These are phyloP conservation scores for Neurospora africana DNA, from an alignment of 495 filamentous ascomycete genomes.

Conservation along the genomic window DNA sequence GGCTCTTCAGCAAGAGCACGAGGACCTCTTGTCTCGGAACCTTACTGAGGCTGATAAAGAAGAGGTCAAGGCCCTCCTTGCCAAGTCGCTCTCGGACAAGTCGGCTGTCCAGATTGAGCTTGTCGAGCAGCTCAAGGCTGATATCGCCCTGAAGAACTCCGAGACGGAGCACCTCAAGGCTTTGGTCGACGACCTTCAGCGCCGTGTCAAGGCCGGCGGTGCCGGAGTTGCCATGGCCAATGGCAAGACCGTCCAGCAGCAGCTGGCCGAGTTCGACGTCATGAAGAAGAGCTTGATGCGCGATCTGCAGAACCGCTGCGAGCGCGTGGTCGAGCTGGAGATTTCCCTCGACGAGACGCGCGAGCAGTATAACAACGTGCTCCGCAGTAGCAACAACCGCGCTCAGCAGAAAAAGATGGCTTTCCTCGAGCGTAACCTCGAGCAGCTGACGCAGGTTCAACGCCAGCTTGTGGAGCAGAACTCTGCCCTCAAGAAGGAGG, in stretches of 20 bases:
- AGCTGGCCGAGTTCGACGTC: conserved; percentile 93
- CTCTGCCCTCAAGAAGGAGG: conserved; percentile 91
- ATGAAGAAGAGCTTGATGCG: conserved; percentile 99
- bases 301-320: conserved; percentile 94
- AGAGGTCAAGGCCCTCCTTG: conserved; percentile 70
- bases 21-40: conserved; percentile 69
- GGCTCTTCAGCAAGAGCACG: conserved; percentile 67
- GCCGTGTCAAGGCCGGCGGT: conserved; percentile 48
- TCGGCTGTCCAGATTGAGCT: conserved; percentile 60
- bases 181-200: conserved; percentile 67
- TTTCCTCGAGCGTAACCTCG: conserved; percentile 94
- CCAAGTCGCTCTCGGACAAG: conserved; percentile 61
- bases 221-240: conserved; percentile 50
- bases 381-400: conserved; percentile 89
- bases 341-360: conserved; percentile 93
- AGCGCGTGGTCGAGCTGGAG: conserved; percentile 94
- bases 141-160: conserved; percentile 58
- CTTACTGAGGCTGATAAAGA: conserved; percentile 66
- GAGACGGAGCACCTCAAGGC: conserved; percentile 68
- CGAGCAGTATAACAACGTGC: conserved; percentile 97
- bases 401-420: conserved; percentile 99
- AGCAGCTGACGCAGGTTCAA: conserved; percentile 94
- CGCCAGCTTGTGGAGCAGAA: conserved; percentile 97
- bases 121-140: conserved; percentile 59
- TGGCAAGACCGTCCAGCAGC: conserved; percentile 92